Conservation (phyloP, 2,329 filamentous ascomycete species). For the Diaporthe batatas region DNA sequence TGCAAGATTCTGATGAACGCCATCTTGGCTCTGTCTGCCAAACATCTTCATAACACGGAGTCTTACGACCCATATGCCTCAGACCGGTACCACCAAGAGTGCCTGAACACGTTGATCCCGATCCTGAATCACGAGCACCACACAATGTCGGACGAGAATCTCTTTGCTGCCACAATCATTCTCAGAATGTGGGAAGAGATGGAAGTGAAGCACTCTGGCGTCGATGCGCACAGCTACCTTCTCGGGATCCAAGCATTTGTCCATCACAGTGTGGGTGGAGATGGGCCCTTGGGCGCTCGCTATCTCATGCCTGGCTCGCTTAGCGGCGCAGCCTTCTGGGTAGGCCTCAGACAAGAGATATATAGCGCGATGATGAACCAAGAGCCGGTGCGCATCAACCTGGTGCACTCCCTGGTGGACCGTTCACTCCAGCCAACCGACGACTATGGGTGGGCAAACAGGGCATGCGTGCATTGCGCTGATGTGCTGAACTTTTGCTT, state of each 20-base stretch:
- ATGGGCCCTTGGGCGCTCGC: conserved; percentile 48
- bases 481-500: conserved; percentile 75
- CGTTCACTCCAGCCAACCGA: conserved; percentile 61
- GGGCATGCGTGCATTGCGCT: conserved; percentile 72
- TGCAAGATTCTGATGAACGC: conserved; percentile 68
- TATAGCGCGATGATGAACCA: conserved; percentile 67
- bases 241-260: conserved; percentile 62
- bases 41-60: conserved; percentile 64
- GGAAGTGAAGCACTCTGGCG: conserved; percentile 58
- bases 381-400: conserved; percentile 61
- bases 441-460: conserved; percentile 71
- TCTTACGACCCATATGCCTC: conserved; percentile 63
- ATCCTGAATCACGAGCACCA: conserved; percentile 58
- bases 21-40: conserved; percentile 67
- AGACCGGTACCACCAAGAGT: conserved; percentile 66
- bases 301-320: conserved; percentile 57
- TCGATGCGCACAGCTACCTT: conserved; percentile 61
- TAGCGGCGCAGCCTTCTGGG: conserved; percentile 68
- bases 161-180: conserved; percentile 69
- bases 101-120: conserved; percentile 62
- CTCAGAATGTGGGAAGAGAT: conserved; percentile 70
- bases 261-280: conserved; percentile 49
- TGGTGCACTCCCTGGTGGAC: conserved; percentile 65
- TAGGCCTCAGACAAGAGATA: conserved; percentile 71
- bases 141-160: conserved; percentile 61